Evolutionary conservation across 768 basidiomycete species (phyloP).

Genomic region (Lactarius quietus): DNA sequence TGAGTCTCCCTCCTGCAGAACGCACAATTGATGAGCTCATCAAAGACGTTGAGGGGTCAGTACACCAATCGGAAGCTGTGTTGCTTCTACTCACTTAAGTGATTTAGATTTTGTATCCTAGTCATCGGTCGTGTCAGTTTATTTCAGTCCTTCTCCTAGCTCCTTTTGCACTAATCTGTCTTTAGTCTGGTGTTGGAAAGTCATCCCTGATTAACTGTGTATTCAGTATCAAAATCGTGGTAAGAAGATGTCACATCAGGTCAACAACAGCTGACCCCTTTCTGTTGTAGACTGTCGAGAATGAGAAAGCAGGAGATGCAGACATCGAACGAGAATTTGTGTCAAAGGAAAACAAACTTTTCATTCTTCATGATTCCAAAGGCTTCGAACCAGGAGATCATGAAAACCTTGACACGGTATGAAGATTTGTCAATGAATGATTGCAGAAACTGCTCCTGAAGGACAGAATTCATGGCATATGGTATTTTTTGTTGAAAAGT

Average conservation of each 20-base stretch:
- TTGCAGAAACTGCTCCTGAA: background rate
- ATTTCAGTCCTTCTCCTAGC: background rate
- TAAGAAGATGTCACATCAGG: background rate
- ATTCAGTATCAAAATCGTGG: background rate
- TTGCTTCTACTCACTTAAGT: background rate
- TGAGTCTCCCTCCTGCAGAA: background rate
- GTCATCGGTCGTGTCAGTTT: background rate
- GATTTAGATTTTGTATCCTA: background rate
- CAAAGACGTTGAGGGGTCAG: background rate
- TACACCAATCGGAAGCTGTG: background rate
- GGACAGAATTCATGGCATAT: background rate
- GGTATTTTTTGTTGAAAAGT: too few relatives aligned
- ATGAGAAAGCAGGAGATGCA: background rate
- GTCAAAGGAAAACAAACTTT: background rate
- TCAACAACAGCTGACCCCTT: background rate
- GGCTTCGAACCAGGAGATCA: background rate
- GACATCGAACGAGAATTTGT: background rate
- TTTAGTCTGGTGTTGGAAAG: background rate
- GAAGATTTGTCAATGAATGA: background rate
- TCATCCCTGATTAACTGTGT: background rate
- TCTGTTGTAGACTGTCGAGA: background rate
- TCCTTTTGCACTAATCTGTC: background rate
- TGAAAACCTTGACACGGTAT: background rate
- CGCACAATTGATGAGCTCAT: background rate
- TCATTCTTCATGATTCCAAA: background rate